phyloP scores from a whole-genome alignment of 1,284 basidiomycete genomes.

The Golubevia pallescens region DNA sequence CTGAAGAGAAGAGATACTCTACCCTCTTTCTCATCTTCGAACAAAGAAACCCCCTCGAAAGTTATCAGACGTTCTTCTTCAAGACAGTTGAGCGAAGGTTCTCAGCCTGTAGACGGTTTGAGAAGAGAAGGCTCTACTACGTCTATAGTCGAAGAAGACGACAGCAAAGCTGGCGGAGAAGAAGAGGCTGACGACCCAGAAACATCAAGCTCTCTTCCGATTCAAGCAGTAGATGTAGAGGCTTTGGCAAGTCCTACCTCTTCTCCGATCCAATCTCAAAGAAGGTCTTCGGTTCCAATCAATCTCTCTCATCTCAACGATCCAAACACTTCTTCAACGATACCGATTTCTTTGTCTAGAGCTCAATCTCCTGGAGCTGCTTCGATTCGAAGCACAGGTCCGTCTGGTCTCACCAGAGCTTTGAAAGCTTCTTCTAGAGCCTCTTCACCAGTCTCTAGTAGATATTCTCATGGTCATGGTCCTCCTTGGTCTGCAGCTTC shows the following conservation, averaged over 20 bases:
- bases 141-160: not conserved
- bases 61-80: not conserved
- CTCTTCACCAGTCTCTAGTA: conserved; percentile 10
- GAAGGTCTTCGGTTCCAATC: not conserved
- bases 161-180: not conserved
- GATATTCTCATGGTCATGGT: not conserved
- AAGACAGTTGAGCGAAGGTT: not conserved
- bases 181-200: not conserved
- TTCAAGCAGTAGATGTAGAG: not conserved
- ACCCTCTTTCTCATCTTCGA: not conserved
- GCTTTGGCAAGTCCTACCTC: not conserved
- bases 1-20: not conserved
- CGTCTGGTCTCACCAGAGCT: conserved; percentile 31
- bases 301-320: not conserved
- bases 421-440: conserved; percentile 20
- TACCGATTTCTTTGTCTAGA: conserved; percentile 7
- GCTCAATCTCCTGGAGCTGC: not conserved
- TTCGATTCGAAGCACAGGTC: not conserved
- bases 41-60: conserved; percentile 2
- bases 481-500: not conserved
- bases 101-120: not conserved
- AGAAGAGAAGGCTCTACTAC: not conserved
- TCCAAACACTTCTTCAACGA: not conserved
- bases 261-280: not conserved
- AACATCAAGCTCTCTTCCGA: not conserved